Conservation (phyloP, 306 rosid genomes). For the Vigna angularis region DNA sequence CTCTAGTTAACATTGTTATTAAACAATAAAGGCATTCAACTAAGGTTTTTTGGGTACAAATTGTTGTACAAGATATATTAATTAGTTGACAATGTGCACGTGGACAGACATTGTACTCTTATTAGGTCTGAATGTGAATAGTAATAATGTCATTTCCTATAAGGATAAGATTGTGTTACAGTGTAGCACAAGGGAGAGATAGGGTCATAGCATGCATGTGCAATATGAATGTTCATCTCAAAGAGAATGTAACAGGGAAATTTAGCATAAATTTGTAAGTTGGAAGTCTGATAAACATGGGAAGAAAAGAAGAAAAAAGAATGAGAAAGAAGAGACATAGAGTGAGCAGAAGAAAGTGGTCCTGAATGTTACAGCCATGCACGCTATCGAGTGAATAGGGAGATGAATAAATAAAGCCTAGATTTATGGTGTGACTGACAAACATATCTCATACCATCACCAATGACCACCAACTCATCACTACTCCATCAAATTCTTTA, state of each 20-base stretch:
- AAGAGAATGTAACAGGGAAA: constrained; percentile 21
- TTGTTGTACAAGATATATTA: background rate
- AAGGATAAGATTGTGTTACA: background rate
- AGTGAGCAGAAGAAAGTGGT: constrained; percentile 30
- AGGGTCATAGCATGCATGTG: constrained; percentile 7
- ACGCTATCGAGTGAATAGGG: background rate
- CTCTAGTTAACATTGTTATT: background rate
- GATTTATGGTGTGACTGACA: constrained; percentile 28
- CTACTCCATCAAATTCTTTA: background rate
- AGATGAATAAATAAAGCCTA: constrained; percentile 37
- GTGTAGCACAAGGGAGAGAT: background rate
- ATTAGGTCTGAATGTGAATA: constrained; percentile 5
- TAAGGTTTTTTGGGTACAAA: background rate
- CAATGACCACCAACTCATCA: constrained; percentile 1
- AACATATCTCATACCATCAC: background rate
- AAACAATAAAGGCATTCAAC: background rate
- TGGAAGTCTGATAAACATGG: background rate
- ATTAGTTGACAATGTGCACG: background rate
- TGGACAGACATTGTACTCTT: constrained; percentile 3
- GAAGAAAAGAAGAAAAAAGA: too few relatives aligned
- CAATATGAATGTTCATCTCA: background rate
- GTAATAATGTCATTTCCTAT: constrained; percentile 18
- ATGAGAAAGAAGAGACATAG: background rate
- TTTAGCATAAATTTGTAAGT: background rate
- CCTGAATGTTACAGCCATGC: background rate